These are phyloP conservation scores for Ophiostoma ulmi DNA, from an alignment of 2,329 filamentous ascomycete species.

Conservation along the genomic window DNA sequence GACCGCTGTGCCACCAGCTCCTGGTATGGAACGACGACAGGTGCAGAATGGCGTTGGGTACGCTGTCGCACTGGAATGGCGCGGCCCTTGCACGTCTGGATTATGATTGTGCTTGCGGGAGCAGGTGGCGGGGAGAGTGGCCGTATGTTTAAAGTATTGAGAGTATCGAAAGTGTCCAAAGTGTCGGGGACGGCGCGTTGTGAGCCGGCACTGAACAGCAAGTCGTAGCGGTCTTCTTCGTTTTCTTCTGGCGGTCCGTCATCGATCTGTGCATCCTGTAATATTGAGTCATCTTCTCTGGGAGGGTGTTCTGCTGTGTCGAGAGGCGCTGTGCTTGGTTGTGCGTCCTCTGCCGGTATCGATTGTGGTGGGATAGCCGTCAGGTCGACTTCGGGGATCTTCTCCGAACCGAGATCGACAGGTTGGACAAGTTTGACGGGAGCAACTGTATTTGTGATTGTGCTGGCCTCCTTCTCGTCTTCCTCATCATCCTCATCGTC, in stretches of 20 bases:
- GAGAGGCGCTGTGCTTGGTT: not conserved
- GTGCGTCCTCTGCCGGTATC: not conserved
- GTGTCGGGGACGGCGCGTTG: not conserved
- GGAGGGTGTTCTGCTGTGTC: not conserved
- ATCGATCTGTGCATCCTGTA: not conserved
- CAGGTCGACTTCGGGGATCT: constrained; percentile 2
- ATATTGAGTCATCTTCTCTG: not conserved
- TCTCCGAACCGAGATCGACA: not conserved
- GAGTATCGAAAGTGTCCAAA: not conserved
- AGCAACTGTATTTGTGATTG: not conserved
- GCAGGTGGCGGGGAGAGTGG: not conserved
- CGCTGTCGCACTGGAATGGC: constrained; percentile 53
- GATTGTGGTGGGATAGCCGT: not conserved
- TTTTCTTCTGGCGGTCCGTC: constrained; percentile 11
- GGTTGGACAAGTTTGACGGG: not conserved
- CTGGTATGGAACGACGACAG: constrained; percentile 53
- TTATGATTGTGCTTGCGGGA: not conserved
- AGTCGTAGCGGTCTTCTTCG: constrained; percentile 27
- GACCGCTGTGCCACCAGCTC: constrained; percentile 64
- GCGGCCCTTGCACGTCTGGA: constrained; percentile 51
- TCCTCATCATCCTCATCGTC: constrained; percentile 7
- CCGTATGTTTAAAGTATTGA: not conserved
- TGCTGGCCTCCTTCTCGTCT: constrained; percentile 12
- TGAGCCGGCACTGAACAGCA: constrained; percentile 23
- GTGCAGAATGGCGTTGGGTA: constrained; percentile 32